phyloP scores from a whole-genome alignment of 495 filamentous ascomycete species.

The Trichocladium uniseriatum region DNA sequence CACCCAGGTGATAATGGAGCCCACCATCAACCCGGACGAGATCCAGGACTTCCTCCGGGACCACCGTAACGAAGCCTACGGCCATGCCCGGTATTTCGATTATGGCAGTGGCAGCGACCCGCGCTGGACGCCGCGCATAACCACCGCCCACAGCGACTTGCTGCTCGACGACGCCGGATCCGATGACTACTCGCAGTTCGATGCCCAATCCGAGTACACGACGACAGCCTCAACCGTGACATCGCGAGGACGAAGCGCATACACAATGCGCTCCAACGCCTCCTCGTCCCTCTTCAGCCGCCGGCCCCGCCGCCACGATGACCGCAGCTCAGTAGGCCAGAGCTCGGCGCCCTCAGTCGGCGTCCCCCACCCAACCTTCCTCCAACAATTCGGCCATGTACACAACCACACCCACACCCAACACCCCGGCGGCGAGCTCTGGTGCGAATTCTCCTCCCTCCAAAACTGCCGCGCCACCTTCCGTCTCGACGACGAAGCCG shows the following conservation, averaged over 20 bases:
- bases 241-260: background rate
- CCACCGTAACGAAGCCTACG: background rate
- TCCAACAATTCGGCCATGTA: background rate
- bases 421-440: constrained; percentile 10
- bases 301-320: too few species aligned
- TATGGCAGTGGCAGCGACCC: background rate
- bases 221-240: background rate
- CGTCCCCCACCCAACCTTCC: background rate
- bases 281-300: constrained; percentile 11
- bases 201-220: background rate
- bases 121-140: background rate
- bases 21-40: constrained; percentile 1
- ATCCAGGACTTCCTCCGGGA: background rate
- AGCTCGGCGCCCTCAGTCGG: background rate
- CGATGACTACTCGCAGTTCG: background rate
- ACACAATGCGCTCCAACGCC: constrained; percentile 1
- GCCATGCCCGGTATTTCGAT: background rate
- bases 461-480: constrained; percentile 25
- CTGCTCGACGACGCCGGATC: background rate
- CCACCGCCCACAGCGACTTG: background rate
- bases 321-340: constrained; percentile 1
- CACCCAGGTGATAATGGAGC: background rate
- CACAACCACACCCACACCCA: too few species aligned
- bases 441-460: constrained; percentile 34
- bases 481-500: constrained; percentile 22